Conservation (phyloP, 2,329 filamentous ascomycete genomes). For the Emmonsia crescens region DNA sequence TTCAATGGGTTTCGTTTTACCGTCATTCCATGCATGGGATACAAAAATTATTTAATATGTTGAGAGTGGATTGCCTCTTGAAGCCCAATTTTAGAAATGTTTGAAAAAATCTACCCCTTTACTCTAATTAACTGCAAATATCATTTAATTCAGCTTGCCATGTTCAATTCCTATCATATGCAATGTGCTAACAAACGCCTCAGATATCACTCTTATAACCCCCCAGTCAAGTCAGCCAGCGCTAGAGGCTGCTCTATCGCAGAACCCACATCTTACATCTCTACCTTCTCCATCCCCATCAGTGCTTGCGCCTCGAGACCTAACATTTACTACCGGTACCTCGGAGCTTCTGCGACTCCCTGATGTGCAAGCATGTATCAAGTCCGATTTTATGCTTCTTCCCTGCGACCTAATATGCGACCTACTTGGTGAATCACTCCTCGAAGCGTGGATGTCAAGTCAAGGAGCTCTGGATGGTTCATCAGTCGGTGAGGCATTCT, state of each 20-base stretch:
- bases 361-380: conserved; percentile 68
- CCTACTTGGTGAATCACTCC: conserved; percentile 65
- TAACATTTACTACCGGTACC: conserved; percentile 78
- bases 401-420: conserved; percentile 93
- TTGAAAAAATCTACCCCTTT: neutral
- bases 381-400: conserved; percentile 76
- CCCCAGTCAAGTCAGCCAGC: conserved; percentile 34
- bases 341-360: conserved; percentile 77
- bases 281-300: conserved; percentile 43
- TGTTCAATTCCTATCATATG: neutral
- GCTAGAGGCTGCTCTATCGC: conserved; percentile 37
- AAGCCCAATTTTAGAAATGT: neutral
- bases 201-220: conserved; percentile 40
- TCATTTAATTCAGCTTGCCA: neutral
- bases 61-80: neutral
- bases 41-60: too few species aligned
- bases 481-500: conserved; percentile 40
- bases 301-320: conserved; percentile 63
- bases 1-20: neutral
- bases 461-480: conserved; percentile 56
- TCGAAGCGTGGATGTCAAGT: conserved; percentile 88
- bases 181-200: conserved; percentile 4
- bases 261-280: conserved; percentile 41
- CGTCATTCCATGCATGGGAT: neutral
- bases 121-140: neutral